Evolutionary conservation across 2,329 filamentous ascomycete genomes (phyloP).

Genomic region (Akanthomyces muscarius): DNA sequence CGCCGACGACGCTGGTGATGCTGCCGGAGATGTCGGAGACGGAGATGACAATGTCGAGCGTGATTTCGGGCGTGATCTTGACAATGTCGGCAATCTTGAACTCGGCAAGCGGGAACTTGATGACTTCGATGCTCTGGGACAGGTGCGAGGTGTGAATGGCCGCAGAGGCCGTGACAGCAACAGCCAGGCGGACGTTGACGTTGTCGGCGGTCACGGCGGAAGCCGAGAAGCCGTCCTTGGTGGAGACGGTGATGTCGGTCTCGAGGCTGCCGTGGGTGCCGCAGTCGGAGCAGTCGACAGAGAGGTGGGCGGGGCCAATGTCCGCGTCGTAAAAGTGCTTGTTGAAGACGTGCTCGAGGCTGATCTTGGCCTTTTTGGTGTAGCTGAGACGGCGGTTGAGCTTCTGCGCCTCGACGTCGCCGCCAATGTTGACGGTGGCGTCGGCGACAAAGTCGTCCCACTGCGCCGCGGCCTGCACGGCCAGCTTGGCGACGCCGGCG

Average conservation of each 20-base stretch:
- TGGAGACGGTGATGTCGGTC: conserved; percentile 16
- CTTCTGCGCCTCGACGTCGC: background rate
- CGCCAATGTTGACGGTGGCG: conserved; percentile 15
- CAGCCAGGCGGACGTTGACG: conserved; percentile 14
- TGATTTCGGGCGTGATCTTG: conserved; percentile 16
- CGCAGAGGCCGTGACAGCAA: conserved; percentile 15
- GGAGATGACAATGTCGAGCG: conserved; percentile 9
- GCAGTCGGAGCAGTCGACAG: conserved; percentile 18
- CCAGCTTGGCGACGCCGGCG: background rate
- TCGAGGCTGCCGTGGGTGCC: conserved; percentile 16
- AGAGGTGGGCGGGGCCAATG: conserved; percentile 17
- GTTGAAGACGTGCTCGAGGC: conserved; percentile 17
- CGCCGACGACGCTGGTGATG: conserved; percentile 15
- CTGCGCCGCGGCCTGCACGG: conserved; percentile 1
- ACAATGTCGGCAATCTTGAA: conserved; percentile 18
- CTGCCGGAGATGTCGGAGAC: conserved; percentile 15
- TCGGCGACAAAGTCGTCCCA: conserved; percentile 16
- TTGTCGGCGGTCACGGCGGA: conserved; percentile 16
- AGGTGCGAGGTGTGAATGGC: conserved; percentile 14
- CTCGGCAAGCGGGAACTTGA: conserved; percentile 9
- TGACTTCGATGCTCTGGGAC: conserved; percentile 9
- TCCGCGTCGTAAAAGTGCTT: conserved; percentile 18
- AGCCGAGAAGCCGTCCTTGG: conserved; percentile 14
- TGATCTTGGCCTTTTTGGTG: conserved; percentile 18
- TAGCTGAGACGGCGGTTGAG: conserved; percentile 11